Conservation (phyloP, 2,329 filamentous ascomycete species). For the Metarhizium sp. region DNA sequence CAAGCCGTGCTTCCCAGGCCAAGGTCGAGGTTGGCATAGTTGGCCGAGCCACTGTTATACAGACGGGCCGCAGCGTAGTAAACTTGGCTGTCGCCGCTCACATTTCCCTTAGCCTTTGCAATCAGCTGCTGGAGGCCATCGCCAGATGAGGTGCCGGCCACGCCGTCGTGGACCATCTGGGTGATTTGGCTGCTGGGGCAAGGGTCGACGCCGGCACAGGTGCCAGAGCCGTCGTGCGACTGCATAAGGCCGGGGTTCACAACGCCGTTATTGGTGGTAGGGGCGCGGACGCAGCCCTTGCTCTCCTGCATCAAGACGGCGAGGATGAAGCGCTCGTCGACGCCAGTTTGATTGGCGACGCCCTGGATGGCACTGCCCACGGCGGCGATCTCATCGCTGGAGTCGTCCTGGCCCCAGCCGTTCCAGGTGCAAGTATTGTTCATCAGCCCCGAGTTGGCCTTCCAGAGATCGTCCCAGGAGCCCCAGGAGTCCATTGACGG, state of each 20-base stretch:
- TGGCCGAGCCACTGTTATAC: conserved; percentile 37
- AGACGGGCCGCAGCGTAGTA: conserved; percentile 36
- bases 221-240: conserved; percentile 23
- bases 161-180: conserved; percentile 30
- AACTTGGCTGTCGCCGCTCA: neutral
- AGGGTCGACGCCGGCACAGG: conserved; percentile 25
- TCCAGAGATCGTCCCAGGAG: conserved; percentile 12
- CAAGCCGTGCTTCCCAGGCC: conserved; percentile 34
- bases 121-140: conserved; percentile 31
- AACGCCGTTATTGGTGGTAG: conserved; percentile 29
- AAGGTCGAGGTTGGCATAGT: conserved; percentile 24
- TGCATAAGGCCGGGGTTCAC: conserved; percentile 34
- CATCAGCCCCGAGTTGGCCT: conserved; percentile 10
- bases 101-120: conserved; percentile 14
- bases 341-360: conserved; percentile 15
- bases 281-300: conserved; percentile 32
- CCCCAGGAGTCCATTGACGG: conserved; percentile 11
- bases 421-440: conserved; percentile 10
- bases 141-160: conserved; percentile 28
- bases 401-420: conserved; percentile 12
- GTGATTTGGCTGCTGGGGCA: conserved; percentile 15
- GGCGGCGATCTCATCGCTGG: neutral
- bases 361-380: conserved; percentile 23
- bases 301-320: conserved; percentile 34
- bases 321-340: conserved; percentile 32